Conservation (phyloP, 331 rosid species). For the Acacia pycnantha region DNA sequence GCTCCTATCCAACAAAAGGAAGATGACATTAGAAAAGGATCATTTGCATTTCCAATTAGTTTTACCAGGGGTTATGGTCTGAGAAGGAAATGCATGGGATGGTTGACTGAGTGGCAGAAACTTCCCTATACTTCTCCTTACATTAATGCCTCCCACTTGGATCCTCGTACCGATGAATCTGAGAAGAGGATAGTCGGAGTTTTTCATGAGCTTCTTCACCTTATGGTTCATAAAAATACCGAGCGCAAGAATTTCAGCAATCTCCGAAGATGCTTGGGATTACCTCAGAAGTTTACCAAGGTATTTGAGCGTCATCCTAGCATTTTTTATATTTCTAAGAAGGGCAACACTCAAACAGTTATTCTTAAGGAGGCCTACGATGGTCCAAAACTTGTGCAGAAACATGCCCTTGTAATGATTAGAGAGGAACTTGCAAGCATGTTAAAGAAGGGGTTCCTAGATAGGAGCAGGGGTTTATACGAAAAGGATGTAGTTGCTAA, state of each 20-base stretch:
- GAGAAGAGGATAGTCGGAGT: slow-evolving; percentile 96
- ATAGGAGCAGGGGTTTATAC: slow-evolving; percentile 67
- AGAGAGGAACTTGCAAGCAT: slow-evolving; percentile 58
- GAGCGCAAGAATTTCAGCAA: slow-evolving; percentile 91
- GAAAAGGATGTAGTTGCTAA: slow-evolving; percentile 37
- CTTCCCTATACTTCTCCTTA: slow-evolving; percentile 87
- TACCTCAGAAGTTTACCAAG: slow-evolving; percentile 88
- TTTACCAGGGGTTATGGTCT: slow-evolving; percentile 87
- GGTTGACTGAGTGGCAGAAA: slow-evolving; percentile 88
- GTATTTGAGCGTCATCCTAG: slow-evolving; percentile 96
- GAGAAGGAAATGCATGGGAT: slow-evolving; percentile 79
- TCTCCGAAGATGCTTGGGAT: slow-evolving; percentile 62
- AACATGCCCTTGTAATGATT: slow-evolving; percentile 58
- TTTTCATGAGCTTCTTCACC: slow-evolving; percentile 89
- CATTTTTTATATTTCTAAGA: slow-evolving; percentile 77
- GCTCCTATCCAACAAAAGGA: slow-evolving; percentile 49
- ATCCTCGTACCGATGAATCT: slow-evolving; percentile 78
- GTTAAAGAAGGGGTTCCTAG: slow-evolving; percentile 58
- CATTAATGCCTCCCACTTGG: slow-evolving; percentile 61
- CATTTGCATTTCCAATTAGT: slow-evolving; percentile 72
- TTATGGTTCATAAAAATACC: slow-evolving; percentile 67
- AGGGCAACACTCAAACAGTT: slow-evolving; percentile 69
- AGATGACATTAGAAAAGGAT: slow-evolving; percentile 52
- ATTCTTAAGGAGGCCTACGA: slow-evolving; percentile 78
- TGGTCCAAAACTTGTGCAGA: slow-evolving; percentile 48